Base-by-base conservation (phyloP, 345 rosid genomes). In the Adansonia digitata region DNA sequence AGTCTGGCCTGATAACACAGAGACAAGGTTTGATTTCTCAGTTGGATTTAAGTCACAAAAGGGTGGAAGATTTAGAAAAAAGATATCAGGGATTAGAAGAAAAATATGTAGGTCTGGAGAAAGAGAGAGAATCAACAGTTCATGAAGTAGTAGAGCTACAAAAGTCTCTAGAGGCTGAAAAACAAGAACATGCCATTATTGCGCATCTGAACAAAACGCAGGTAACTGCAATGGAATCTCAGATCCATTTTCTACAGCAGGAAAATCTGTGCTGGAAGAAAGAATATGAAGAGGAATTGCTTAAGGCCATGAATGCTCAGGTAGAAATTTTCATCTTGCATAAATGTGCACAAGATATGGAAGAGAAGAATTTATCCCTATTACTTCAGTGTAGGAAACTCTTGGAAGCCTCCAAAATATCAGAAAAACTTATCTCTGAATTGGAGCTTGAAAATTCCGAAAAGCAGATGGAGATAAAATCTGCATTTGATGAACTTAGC, bases 271-370 rank as follows among this genome's bases (percentile, higher is more conserved):
- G 81, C 88, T 75, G 79, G 82, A 88, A 84, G 86, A 85, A 87
- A 80, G 92, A 82, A 71, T 83, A 82, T 80, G 89, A 91, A 73
- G 87, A 84, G 73, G 97, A 91, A 74, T 80, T 85, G 63, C 90
- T 92, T 78, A 85, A 88, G 73, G 85, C 83, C 66, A 70, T 87
- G 73, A 79, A 60, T 83, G 83, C 90, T 71, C 80, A 91, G 84
- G 76, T 86, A 56, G 91, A 92, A 81, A 89, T 81, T 77, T 87
- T 92, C 71, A 77, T 92, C 80, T 84, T 89, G 86, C 88, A 86
- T 80, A 83, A 85, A 79, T 91, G 84, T 76, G 71, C 88, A 29
- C 84, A 81, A 79, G 94, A 89, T 40, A 83, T 90, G 81, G 87
- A 86, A 79, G 92, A 85, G 80, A 87, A 83, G 71, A 87, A 82